A percentile compares a stretch with the other conserved stretches of the same genome.
phyloP scores from a whole-genome alignment of 2,329 filamentous ascomycete species.

The Xylaria multiplex region DNA sequence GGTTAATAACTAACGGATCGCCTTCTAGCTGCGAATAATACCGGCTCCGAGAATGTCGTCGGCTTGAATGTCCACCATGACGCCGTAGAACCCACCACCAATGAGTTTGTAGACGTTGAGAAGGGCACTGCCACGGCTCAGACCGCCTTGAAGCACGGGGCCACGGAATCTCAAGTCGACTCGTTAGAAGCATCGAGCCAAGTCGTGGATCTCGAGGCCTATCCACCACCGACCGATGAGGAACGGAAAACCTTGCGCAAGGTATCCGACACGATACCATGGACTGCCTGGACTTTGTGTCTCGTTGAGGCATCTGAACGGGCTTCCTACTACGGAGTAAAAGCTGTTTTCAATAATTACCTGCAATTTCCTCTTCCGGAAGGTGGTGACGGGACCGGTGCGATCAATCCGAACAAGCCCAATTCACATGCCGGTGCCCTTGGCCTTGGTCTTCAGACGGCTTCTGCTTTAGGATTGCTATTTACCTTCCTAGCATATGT shows the following conservation, averaged over 20 bases:
- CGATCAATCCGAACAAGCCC: constrained; percentile 31
- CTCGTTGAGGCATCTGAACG: constrained; percentile 63
- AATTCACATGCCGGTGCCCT: constrained; percentile 50
- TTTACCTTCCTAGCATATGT: constrained; percentile 62
- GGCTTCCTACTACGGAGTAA: constrained; percentile 63
- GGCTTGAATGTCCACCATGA: constrained; percentile 33
- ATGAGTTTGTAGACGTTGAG: constrained; percentile 10
- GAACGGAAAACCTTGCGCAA: constrained; percentile 58
- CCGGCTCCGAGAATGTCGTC: constrained; percentile 34
- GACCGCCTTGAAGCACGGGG: background rate
- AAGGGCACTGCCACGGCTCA: constrained; percentile 5
- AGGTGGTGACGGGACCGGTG: constrained; percentile 54
- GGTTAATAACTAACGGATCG: background rate
- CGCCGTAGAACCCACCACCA: constrained; percentile 23
- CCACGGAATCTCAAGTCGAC: constrained; percentile 29
- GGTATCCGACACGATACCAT: constrained; percentile 57
- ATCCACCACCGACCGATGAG: constrained; percentile 56
- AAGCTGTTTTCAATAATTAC: constrained; percentile 64
- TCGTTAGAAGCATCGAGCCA: constrained; percentile 26
- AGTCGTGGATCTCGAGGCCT: constrained; percentile 42
- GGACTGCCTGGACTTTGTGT: constrained; percentile 58
- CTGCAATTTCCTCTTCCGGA: constrained; percentile 58
- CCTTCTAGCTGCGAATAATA: constrained; percentile 22
- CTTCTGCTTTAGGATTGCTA: constrained; percentile 57
- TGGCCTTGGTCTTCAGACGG: constrained; percentile 59